phyloP scores from a whole-genome alignment of 805 yeast species.

The Candida fluviatilis region DNA sequence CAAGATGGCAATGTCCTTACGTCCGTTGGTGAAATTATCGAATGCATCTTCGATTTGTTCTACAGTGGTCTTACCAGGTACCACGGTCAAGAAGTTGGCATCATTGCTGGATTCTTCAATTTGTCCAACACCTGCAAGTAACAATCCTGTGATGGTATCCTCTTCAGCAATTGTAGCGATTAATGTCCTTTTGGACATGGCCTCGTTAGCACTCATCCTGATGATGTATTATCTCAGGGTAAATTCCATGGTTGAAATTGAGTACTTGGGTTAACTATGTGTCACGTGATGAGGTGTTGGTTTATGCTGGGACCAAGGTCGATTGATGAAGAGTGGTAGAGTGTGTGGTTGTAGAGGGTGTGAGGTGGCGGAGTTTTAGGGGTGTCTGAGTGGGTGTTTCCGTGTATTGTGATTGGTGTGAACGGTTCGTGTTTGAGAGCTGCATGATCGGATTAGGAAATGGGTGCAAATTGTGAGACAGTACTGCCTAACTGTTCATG shows the following conservation, averaged over 20 bases:
- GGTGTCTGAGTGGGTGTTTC: no score
- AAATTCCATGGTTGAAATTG: no score
- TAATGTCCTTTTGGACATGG: constrained; percentile 67
- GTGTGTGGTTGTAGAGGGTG: not conserved
- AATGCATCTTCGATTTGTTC: constrained; percentile 76
- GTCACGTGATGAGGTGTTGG: not conserved
- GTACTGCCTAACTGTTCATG: no score
- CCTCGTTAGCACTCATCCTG: constrained; percentile 30
- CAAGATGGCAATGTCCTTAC: constrained; percentile 90
- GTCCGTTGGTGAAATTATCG: constrained; percentile 60
- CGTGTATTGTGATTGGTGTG: no score
- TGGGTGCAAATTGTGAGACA: no score
- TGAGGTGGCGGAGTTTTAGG: not conserved
- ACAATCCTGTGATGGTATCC: constrained; percentile 93
- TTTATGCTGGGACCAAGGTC: no score
- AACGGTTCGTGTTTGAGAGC: no score
- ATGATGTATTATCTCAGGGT: no score
- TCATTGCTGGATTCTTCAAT: constrained; percentile 58
- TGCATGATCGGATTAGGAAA: no score
- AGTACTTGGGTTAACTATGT: not conserved
- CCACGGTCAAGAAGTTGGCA: constrained; percentile 79
- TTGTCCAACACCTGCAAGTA: constrained; percentile 94
- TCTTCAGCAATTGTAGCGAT: constrained; percentile 97
- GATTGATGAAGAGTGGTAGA: no score
- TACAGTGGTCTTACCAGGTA: constrained; percentile 68